Evolutionary conservation across 768 basidiomycete species (phyloP).

Genomic region (Pleurotus pulmonarius): DNA sequence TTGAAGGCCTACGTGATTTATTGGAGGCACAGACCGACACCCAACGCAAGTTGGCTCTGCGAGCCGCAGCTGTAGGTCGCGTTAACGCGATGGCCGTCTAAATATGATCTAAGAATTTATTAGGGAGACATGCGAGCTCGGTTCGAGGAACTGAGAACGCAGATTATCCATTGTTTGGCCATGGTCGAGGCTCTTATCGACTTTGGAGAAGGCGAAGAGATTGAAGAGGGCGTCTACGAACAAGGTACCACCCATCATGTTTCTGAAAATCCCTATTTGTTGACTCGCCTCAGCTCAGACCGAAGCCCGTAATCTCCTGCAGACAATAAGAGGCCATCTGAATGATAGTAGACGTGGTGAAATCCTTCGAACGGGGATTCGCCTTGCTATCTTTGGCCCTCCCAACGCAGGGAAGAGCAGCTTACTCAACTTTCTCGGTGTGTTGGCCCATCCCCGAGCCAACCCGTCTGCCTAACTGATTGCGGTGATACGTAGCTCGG

Average conservation of each 20-base stretch:
- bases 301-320: constrained; percentile 45
- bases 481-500: constrained; percentile 48
- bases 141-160: constrained; percentile 60
- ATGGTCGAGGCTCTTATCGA: constrained; percentile 88
- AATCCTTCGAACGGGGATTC: constrained; percentile 77
- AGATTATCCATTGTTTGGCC: constrained; percentile 71
- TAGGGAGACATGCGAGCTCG: constrained; percentile 62
- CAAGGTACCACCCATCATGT: constrained; percentile 42
- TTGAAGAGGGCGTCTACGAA: constrained; percentile 78
- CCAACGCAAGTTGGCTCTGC: constrained; percentile 72
- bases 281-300: constrained; percentile 40
- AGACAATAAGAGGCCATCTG: constrained; percentile 52
- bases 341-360: constrained; percentile 77
- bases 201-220: constrained; percentile 89
- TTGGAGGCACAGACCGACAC: constrained; percentile 86
- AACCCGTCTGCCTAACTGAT: background rate
- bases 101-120: constrained; percentile 8
- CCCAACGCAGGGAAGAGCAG: constrained; percentile 96
- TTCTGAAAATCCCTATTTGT: background rate
- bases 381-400: constrained; percentile 85
- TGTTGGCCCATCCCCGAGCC: constrained; percentile 8
- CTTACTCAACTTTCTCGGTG: constrained; percentile 80
- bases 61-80: constrained; percentile 59
- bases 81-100: background rate
- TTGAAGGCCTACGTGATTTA: constrained; percentile 83